phyloP scores from a whole-genome alignment of 495 filamentous ascomycete genomes.

The Massariosphaeria phaeospora region DNA sequence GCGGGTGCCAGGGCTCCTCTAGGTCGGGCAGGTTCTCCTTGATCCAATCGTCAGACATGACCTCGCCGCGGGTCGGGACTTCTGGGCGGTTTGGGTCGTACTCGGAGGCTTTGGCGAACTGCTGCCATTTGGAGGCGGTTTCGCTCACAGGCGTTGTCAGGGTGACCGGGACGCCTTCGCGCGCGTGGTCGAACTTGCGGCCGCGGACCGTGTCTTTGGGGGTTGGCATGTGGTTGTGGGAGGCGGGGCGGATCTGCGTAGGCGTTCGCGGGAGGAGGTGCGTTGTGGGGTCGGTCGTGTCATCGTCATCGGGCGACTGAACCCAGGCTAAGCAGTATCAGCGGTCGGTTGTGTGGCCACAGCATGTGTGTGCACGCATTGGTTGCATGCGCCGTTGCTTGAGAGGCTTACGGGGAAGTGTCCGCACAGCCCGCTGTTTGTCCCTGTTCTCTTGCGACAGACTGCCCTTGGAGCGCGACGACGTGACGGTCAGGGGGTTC shows the following conservation, averaged over 20 bases:
- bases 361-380: neutral
- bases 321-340: conserved; percentile 29
- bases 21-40: conserved; percentile 53
- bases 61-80: conserved; percentile 38
- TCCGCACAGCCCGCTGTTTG: conserved; percentile 36
- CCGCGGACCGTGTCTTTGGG: conserved; percentile 26
- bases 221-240: conserved; percentile 28
- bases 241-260: conserved; percentile 14
- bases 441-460: conserved; percentile 26
- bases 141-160: conserved; percentile 30
- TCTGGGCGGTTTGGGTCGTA: conserved; percentile 42
- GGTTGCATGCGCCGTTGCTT: neutral
- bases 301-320: conserved; percentile 34
- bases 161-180: conserved; percentile 33
- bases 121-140: conserved; percentile 56
- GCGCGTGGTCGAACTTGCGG: conserved; percentile 32
- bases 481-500: conserved; percentile 25
- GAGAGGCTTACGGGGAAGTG: conserved; percentile 38
- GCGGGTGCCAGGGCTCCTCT: conserved; percentile 54
- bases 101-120: conserved; percentile 53
- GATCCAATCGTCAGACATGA: conserved; percentile 57
- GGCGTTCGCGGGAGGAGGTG: conserved; percentile 30
- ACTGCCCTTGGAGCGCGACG: conserved; percentile 16
- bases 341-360: neutral
- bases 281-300: conserved; percentile 24